Evolutionary conservation across 225 moss, liverwort and hornwort species (phyloP).

Genomic region (Polytrichum formosum): DNA sequence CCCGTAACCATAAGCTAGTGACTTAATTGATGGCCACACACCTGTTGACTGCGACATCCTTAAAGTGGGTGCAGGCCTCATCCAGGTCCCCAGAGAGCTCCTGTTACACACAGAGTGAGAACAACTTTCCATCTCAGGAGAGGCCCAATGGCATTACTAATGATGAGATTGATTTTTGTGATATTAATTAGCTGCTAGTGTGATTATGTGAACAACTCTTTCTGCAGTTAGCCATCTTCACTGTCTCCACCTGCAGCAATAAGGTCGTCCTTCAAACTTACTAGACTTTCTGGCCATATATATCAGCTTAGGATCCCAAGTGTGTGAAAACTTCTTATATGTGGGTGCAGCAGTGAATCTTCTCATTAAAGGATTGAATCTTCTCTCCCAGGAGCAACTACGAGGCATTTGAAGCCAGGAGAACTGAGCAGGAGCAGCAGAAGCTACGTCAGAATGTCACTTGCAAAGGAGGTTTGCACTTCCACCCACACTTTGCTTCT

Average conservation of each 20-base stretch:
- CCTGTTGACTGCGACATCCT: constrained; percentile 19
- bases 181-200: not conserved
- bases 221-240: not conserved
- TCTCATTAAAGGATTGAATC: not conserved
- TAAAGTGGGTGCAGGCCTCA: constrained; percentile 1
- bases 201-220: not conserved
- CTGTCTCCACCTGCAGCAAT: too few species aligned
- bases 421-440: not conserved
- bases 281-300: not conserved
- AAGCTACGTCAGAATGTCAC: not conserved
- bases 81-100: not conserved
- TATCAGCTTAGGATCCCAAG: not conserved
- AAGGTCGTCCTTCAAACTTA: not conserved
- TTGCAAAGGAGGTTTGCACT: not conserved
- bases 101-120: not conserved
- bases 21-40: constrained; percentile 29
- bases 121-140: too few species aligned
- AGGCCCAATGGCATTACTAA: too few species aligned
- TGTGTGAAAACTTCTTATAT: too few species aligned
- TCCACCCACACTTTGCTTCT: not conserved
- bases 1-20: constrained; percentile 10
- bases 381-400: not conserved
- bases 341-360: too few species aligned
- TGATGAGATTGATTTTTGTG: too few species aligned
- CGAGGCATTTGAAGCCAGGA: not conserved